Evolutionary conservation across 805 yeast species (phyloP).

Genomic region (Hanseniaspora clermontiae): DNA sequence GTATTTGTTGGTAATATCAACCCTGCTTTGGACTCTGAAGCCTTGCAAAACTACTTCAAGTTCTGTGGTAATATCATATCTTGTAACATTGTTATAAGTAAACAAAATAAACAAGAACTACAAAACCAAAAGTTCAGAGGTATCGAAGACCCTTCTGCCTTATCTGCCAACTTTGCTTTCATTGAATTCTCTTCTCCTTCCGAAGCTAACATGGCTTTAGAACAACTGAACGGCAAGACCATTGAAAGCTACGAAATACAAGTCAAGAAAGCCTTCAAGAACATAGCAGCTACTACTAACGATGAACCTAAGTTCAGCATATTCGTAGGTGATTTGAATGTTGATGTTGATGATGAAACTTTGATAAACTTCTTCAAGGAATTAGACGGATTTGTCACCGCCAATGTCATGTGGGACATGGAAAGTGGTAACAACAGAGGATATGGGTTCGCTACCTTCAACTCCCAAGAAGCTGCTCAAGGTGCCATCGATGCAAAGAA

Average conservation of each 20-base stretch:
- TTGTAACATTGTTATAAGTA: conserved; percentile 63
- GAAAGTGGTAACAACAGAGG: conserved; percentile 85
- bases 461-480: conserved; percentile 56
- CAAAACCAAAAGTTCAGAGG: conserved; percentile 10
- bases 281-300: conserved; percentile 40
- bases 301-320: conserved; percentile 49
- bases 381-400: conserved; percentile 56
- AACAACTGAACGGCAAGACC: conserved; percentile 45
- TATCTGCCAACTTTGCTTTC: conserved; percentile 53
- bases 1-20: conserved; percentile 67
- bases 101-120: conserved; percentile 51
- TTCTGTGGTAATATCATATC: conserved; percentile 48
- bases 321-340: conserved; percentile 75
- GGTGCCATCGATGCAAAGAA: conserved; percentile 59
- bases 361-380: conserved; percentile 44
- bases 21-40: conserved; percentile 50
- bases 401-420: conserved; percentile 97
- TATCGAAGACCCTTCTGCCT: not conserved
- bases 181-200: conserved; percentile 52
- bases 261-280: conserved; percentile 76
- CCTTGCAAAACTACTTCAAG: conserved; percentile 48
- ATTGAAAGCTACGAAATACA: conserved; percentile 45
- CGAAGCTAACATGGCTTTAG: conserved; percentile 51
- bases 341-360: conserved; percentile 70
- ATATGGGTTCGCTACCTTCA: conserved; percentile 77